Evolutionary conservation across 164 flowering plant genomes (phyloP).

Genomic region (Vitis rotundifolia): DNA sequence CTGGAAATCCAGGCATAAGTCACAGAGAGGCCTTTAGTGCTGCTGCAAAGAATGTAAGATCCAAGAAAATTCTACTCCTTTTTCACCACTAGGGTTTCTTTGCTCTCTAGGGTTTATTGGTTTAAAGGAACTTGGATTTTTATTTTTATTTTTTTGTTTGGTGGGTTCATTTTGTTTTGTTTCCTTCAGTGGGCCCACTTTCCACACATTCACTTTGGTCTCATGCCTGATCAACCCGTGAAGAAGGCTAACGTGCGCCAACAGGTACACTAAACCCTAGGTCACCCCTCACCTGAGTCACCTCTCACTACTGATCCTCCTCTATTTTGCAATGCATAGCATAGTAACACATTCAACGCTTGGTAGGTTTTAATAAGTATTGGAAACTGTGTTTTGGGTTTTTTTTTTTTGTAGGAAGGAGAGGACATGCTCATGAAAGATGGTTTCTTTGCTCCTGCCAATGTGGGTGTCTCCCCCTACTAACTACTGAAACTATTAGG

Average conservation of each 20-base stretch:
- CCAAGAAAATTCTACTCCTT: constrained; percentile 24
- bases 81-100: background rate
- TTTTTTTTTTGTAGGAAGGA: constrained; percentile 55
- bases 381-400: background rate
- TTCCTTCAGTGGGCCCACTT: constrained; percentile 92
- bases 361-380: too few species aligned
- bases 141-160: constrained; percentile 9
- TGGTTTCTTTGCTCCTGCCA: constrained; percentile 66
- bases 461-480: constrained; percentile 75
- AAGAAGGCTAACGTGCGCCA: constrained; percentile 70
- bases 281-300: background rate
- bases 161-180: constrained; percentile 5
- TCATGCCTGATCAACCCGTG: constrained; percentile 80
- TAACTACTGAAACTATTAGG: constrained; percentile 5
- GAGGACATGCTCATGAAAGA: constrained; percentile 76
- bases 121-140: constrained; percentile 3
- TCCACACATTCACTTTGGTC: constrained; percentile 97
- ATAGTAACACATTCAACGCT: too few species aligned
- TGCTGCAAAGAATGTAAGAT: constrained; percentile 95
- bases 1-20: constrained; percentile 91
- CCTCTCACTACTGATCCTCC: background rate
- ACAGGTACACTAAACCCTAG: constrained; percentile 48
- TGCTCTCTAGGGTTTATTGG: constrained; percentile 13
- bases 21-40: constrained; percentile 99
- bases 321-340: too few species aligned